phyloP scores from a whole-genome alignment of 768 basidiomycete species.

The Psilocybe cyanescens region DNA sequence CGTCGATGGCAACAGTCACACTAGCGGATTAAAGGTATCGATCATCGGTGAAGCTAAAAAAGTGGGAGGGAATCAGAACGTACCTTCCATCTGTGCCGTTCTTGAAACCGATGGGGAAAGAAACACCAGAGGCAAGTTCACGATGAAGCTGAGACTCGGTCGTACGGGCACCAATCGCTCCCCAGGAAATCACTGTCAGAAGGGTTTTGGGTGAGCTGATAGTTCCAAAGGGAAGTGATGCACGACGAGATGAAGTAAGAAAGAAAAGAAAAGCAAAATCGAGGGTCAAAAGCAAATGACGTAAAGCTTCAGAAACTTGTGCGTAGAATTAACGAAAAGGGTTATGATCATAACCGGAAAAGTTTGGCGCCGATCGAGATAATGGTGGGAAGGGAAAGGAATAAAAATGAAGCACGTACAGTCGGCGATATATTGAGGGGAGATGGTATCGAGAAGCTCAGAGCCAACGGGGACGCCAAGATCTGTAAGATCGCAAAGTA shows the following conservation, averaged over 20 bases:
- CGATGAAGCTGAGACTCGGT: conserved; percentile 98
- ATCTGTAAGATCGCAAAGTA: conserved; percentile 90
- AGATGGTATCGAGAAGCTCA: conserved; percentile 83
- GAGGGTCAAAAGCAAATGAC: not conserved
- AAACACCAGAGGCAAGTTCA: conserved; percentile 93
- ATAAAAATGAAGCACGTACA: conserved; percentile 40
- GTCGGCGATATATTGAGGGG: conserved; percentile 84
- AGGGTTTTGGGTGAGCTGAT: conserved; percentile 6
- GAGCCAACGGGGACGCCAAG: conserved; percentile 92
- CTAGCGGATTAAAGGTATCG: conserved; percentile 30
- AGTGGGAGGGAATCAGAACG: conserved; percentile 9
- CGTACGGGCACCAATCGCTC: conserved; percentile 95
- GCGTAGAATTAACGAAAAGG: not conserved
- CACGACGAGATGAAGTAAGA: too few species aligned
- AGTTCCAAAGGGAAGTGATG: not conserved
- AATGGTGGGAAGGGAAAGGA: not conserved
- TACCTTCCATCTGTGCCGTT: conserved; percentile 96
- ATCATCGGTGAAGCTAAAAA: not conserved
- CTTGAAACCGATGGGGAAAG: conserved; percentile 99
- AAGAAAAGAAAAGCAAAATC: too few species aligned
- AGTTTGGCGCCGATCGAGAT: not conserved
- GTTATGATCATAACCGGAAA: not conserved
- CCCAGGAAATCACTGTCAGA: conserved; percentile 77
- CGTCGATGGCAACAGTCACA: conserved; percentile 92
- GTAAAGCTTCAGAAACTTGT: not conserved